These are phyloP conservation scores for Neostapfia colusana DNA, from an alignment of 176 grass and related monocot genomes.

Conservation along the genomic window DNA sequence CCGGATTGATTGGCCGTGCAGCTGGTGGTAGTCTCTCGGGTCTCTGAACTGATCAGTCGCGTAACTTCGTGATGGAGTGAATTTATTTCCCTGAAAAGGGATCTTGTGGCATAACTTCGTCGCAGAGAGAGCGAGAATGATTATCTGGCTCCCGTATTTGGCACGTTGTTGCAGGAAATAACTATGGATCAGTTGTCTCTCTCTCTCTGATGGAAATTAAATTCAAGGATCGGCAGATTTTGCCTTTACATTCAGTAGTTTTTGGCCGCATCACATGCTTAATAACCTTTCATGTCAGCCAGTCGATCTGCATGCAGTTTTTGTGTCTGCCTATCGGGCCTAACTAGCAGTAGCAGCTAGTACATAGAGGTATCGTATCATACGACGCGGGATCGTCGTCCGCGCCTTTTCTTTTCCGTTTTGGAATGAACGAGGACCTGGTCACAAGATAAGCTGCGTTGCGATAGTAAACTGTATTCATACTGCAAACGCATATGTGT, in stretches of 20 bases:
- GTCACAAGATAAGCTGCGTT: neutral
- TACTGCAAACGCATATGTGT: neutral
- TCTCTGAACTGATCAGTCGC: neutral
- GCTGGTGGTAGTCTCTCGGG: neutral
- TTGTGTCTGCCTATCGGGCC: neutral
- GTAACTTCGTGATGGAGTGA: neutral
- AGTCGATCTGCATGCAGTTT: neutral
- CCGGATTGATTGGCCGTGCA: neutral
- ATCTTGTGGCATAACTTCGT: neutral
- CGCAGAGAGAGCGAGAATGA: slow-evolving; percentile 1
- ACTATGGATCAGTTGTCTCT: neutral
- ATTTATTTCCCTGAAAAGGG: neutral
- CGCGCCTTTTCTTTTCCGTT: neutral
- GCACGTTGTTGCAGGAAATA: slow-evolving; percentile 21
- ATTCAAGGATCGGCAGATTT: neutral
- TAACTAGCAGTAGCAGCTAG: neutral
- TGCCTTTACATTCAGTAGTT: neutral
- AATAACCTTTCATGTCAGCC: neutral
- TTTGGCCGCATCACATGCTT: neutral
- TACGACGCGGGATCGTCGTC: neutral
- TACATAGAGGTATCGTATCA: neutral
- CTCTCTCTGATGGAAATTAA: neutral
- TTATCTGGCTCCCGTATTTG: slow-evolving; percentile 11
- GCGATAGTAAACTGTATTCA: neutral
- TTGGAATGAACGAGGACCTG: neutral